Base-by-base conservation (phyloP, 805 yeast species). In the Candida coleopterorum region DNA sequence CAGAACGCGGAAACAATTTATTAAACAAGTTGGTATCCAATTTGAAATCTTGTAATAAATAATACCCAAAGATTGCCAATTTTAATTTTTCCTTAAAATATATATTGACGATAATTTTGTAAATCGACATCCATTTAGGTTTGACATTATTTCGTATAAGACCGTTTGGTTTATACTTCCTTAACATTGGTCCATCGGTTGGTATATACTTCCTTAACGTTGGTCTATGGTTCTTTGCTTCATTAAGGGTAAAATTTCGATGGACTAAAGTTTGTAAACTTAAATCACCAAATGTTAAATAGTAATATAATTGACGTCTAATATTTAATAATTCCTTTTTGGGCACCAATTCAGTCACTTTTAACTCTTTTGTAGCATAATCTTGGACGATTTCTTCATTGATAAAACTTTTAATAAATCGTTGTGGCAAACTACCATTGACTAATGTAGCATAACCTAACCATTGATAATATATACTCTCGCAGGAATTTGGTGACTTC, bases 391-490 rank as follows among this genome's bases (percentile, higher is more conserved):
- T n/a, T n/a, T n/a, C 16, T 6, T 32, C 24, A 10, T 14, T 7
- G n/a, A n/a, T 9, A 15, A 34, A 23, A 9, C 20, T 6, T 11
- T 27, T 22, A 3, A 34, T n/a, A n/a, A 14, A 9, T 18, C n/a
- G 11, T 16, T 12, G 11, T 5, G 38, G 9, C n/a, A 35, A n/a
- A 7, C 10, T n/a, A 18, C 29, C 25, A 26, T 35, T 29, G 6
- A 35, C 25, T 5, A 35, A 17, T 17, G 34, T 17, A 10, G 21
- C 29, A 16, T 29, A 22, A 7, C 39, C 39, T 12, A 35, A 9
- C 17, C 22, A 35, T 27, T 35, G 39, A 21, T 22, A 35, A 25
- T 29, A 29, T 2, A 17, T 15, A 25, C 29, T 35, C 20, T 26
- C 17, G 12, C 25, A 32, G 18, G n/a, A 17, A 8, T 16, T 11